These are phyloP conservation scores for Clitopilus hobsonii DNA, from an alignment of 768 basidiomycete species.

Conservation along the genomic window DNA sequence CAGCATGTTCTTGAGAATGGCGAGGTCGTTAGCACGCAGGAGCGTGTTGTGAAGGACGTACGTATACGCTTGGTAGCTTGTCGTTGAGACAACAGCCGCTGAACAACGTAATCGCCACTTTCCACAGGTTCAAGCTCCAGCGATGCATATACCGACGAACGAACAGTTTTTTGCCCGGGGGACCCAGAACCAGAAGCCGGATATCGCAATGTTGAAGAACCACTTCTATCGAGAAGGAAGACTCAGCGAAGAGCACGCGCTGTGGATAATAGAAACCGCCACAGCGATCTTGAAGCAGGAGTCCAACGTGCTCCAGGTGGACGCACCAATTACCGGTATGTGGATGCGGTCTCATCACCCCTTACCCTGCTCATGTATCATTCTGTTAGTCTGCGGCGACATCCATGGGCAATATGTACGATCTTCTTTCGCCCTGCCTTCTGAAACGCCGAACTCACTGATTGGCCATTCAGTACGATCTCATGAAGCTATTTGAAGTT, in stretches of 20 bases:
- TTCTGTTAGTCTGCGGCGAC: constrained; percentile 81
- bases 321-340: constrained; percentile 95
- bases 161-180: constrained; percentile 86
- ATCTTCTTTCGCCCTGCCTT: not conserved
- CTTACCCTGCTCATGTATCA: not conserved
- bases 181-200: constrained; percentile 83
- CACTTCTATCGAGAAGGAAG: constrained; percentile 98
- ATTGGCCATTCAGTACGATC: constrained; percentile 61
- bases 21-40: constrained; percentile 84
- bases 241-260: constrained; percentile 89
- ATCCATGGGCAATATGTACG: constrained; percentile 98
- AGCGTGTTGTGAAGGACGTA: constrained; percentile 95
- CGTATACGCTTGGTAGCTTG: constrained; percentile 19
- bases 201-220: constrained; percentile 95
- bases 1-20: constrained; percentile 94
- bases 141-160: constrained; percentile 86
- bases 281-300: constrained; percentile 80
- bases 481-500: constrained; percentile 95
- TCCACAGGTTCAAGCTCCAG: constrained; percentile 91
- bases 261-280: constrained; percentile 89
- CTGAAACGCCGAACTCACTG: constrained; percentile 3
- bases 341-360: constrained; percentile 8
- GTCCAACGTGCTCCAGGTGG: constrained; percentile 88
- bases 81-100: not conserved
- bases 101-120: constrained; percentile 7